Conservation (phyloP, 1,284 basidiomycete genomes). For the Ceratobasidium theobromae region DNA sequence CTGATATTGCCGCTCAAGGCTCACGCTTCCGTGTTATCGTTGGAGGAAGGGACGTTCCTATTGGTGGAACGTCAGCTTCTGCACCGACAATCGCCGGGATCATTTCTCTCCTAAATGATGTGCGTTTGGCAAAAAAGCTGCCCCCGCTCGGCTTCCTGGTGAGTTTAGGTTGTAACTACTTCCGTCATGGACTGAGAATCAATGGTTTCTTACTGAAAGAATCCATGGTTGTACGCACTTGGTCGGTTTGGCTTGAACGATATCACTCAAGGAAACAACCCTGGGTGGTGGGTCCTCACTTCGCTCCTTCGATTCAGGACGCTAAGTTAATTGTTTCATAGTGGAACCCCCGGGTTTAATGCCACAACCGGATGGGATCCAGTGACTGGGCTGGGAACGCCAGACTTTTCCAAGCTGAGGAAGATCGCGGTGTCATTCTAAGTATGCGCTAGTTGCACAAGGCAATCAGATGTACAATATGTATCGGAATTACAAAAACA, state of each 20-base stretch:
- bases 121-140: conserved; percentile 39
- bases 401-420: conserved; percentile 30
- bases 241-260: conserved; percentile 36
- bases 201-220: not conserved
- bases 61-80: conserved; percentile 38
- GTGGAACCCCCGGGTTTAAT: conserved; percentile 32
- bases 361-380: conserved; percentile 39
- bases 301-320: not conserved
- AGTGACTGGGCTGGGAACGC: conserved; percentile 36
- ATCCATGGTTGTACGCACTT: conserved; percentile 25
- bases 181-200: not conserved
- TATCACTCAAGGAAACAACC: conserved; percentile 38
- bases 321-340: not conserved
- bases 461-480: not conserved
- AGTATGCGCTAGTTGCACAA: not conserved
- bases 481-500: not conserved
- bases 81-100: conserved; percentile 36
- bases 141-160: conserved; percentile 39
- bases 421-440: conserved; percentile 8
- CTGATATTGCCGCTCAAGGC: conserved; percentile 33
- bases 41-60: conserved; percentile 37
- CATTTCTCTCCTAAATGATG: conserved; percentile 45
- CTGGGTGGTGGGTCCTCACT: conserved; percentile 33
- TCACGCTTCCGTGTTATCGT: conserved; percentile 40
- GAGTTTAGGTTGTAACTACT: not conserved